Conservation (phyloP, 179 eudicot species). For the Silene coronaria region DNA sequence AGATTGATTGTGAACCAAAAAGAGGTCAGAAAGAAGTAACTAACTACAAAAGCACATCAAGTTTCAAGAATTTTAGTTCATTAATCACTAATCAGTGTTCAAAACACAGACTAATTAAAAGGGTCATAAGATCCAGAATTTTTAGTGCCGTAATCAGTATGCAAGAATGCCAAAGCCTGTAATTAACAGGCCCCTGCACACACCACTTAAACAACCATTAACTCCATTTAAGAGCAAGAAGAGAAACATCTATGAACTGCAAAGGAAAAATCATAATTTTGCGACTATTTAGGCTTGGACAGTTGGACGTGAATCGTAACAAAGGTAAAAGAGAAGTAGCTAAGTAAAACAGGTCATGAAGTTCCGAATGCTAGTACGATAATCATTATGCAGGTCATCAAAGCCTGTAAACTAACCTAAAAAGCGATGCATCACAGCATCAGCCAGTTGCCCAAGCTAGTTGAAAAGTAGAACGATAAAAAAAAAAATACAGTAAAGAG, state of each 20-base stretch:
- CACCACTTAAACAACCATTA: constrained; percentile 5
- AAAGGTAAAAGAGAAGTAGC: not conserved
- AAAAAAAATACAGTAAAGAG: constrained; percentile 9
- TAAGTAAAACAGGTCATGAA: not conserved
- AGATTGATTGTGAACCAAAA: not conserved
- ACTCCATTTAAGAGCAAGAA: constrained; percentile 7
- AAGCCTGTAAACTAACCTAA: not conserved
- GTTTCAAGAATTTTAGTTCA: too few species aligned
- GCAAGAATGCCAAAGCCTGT: too few species aligned
- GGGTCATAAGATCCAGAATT: too few species aligned
- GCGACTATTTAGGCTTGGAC: too few species aligned
- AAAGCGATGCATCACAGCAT: not conserved
- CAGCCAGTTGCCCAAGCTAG: not conserved
- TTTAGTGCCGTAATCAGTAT: too few species aligned
- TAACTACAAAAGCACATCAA: too few species aligned
- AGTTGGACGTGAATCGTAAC: not conserved
- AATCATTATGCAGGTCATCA: not conserved
- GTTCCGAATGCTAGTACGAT: not conserved
- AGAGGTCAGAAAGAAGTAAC: not conserved
- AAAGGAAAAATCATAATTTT: not conserved
- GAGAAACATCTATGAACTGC: not conserved
- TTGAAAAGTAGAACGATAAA: not conserved
- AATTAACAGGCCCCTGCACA: constrained; percentile 45
- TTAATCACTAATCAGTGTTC: too few species aligned
- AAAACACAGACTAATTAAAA: too few species aligned